These are phyloP conservation scores for Stemphylium vesicarium DNA, from an alignment of 2,329 filamentous ascomycete species.

Conservation along the genomic window DNA sequence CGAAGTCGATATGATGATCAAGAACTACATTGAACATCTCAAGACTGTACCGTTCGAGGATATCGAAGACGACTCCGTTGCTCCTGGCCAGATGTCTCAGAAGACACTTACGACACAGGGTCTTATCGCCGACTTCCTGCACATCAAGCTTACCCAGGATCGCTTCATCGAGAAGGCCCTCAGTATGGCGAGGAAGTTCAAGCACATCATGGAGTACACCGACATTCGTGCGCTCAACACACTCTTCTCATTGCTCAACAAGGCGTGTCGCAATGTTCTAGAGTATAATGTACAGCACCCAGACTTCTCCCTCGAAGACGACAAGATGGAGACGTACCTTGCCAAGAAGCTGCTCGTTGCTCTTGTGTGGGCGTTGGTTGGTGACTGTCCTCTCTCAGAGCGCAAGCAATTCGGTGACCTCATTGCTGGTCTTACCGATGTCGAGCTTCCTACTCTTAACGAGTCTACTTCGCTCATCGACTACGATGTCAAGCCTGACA, in stretches of 20 bases:
- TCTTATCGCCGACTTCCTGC: constrained; percentile 79
- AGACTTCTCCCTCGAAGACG: constrained; percentile 89
- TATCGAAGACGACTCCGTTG: constrained; percentile 86
- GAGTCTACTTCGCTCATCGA: constrained; percentile 89
- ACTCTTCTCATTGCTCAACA: constrained; percentile 93
- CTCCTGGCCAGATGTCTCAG: constrained; percentile 56
- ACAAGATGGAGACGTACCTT: constrained; percentile 87
- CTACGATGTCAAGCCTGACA: constrained; percentile 87
- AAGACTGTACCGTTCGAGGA: constrained; percentile 89
- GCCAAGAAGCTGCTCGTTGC: constrained; percentile 94
- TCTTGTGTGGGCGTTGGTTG: constrained; percentile 93
- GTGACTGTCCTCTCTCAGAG: constrained; percentile 87
- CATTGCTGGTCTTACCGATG: constrained; percentile 79
- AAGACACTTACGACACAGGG: constrained; percentile 80
- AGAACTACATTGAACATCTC: constrained; percentile 86
- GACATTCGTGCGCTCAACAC: constrained; percentile 88
- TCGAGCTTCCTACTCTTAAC: constrained; percentile 81
- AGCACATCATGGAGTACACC: constrained; percentile 99
- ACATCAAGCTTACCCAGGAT: constrained; percentile 76
- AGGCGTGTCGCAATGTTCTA: constrained; percentile 86
- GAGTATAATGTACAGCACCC: constrained; percentile 95
- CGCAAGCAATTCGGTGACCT: constrained; percentile 89
- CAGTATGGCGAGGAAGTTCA: constrained; percentile 75
- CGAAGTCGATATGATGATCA: constrained; percentile 87
- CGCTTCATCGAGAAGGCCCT: constrained; percentile 82